Evolutionary conservation across 116 monocot species (phyloP).

Genomic region (Posidonia oceanica): DNA sequence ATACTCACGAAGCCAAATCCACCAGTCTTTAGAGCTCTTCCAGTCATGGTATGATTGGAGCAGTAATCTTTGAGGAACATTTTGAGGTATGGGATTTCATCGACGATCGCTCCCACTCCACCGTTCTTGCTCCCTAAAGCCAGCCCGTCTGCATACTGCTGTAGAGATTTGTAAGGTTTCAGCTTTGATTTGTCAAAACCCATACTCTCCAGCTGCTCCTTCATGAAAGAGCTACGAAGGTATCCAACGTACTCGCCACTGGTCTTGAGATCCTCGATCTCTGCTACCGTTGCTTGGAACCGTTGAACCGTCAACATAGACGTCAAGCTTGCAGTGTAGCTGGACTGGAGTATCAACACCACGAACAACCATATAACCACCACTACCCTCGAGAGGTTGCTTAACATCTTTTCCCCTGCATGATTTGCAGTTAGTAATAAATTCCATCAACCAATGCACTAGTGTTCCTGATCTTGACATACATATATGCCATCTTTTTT

Average conservation of each 20-base stretch:
- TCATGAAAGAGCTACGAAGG: slow-evolving; percentile 29
- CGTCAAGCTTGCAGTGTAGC: slow-evolving; percentile 58
- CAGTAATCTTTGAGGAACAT: slow-evolving; percentile 36
- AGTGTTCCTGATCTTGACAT: too few species aligned
- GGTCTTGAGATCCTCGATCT: slow-evolving; percentile 21
- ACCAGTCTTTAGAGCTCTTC: slow-evolving; percentile 13
- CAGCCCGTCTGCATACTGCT: slow-evolving; percentile 24
- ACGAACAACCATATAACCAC: slow-evolving; percentile 55
- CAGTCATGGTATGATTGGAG: slow-evolving; percentile 28
- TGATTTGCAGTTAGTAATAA: too few species aligned
- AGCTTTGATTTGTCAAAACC: slow-evolving; percentile 19
- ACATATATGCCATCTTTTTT: too few species aligned
- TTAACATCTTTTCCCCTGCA: slow-evolving; percentile 22
- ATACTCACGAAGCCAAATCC: slow-evolving; percentile 58
- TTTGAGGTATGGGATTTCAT: slow-evolving; percentile 51
- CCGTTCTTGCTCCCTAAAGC: slow-evolving; percentile 18
- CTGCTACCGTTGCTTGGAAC: slow-evolving; percentile 25
- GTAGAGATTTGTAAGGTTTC: slow-evolving; percentile 12
- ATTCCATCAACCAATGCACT: too few species aligned
- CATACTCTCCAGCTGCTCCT: slow-evolving; percentile 10
- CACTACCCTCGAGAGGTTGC: slow-evolving; percentile 34
- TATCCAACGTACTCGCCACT: slow-evolving; percentile 33
- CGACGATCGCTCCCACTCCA: slow-evolving; percentile 29
- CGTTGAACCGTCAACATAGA: slow-evolving; percentile 45
- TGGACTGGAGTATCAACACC: slow-evolving; percentile 37